These are phyloP conservation scores for Scenedesmus sp. DNA, from an alignment of 163 green algal genomes.

Conservation along the genomic window DNA sequence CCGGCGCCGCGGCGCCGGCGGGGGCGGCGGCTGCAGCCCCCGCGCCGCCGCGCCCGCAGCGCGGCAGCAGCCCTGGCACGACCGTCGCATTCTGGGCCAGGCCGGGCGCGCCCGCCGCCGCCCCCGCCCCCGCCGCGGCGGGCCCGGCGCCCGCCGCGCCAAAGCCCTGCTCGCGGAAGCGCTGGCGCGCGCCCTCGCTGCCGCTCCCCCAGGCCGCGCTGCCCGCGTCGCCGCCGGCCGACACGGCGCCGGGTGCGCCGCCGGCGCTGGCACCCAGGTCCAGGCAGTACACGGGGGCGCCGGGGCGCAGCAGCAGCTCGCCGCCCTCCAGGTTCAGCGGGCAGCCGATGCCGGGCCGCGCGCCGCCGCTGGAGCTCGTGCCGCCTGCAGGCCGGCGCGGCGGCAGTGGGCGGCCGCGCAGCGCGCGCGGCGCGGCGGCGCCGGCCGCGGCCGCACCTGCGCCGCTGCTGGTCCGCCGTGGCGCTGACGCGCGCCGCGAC, in stretches of 20 bases:
- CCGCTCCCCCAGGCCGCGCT: not conserved
- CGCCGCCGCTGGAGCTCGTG: too few relatives aligned
- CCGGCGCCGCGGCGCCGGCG: not conserved
- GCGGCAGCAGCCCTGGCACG: not conserved
- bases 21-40: not conserved
- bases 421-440: not conserved
- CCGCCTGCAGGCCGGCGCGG: too few relatives aligned
- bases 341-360: slow-evolving; percentile 6
- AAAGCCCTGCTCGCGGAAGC: too few relatives aligned
- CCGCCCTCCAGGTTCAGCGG: slow-evolving; percentile 3
- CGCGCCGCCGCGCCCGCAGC: not conserved
- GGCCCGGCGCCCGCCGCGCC: not conserved
- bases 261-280: slow-evolving; percentile 14
- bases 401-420: not conserved
- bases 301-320: slow-evolving; percentile 27
- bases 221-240: too few relatives aligned
- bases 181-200: too few relatives aligned
- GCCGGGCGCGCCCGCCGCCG: too few relatives aligned
- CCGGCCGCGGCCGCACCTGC: not conserved
- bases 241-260: not conserved
- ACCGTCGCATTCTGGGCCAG: slow-evolving; percentile 27
- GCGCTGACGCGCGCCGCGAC: too few relatives aligned
- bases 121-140: too few relatives aligned
- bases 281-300: slow-evolving; percentile 32
- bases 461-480: not conserved